Evolutionary conservation across 768 basidiomycete genomes (phyloP).

Genomic region (Artomyces pyxidatus): DNA sequence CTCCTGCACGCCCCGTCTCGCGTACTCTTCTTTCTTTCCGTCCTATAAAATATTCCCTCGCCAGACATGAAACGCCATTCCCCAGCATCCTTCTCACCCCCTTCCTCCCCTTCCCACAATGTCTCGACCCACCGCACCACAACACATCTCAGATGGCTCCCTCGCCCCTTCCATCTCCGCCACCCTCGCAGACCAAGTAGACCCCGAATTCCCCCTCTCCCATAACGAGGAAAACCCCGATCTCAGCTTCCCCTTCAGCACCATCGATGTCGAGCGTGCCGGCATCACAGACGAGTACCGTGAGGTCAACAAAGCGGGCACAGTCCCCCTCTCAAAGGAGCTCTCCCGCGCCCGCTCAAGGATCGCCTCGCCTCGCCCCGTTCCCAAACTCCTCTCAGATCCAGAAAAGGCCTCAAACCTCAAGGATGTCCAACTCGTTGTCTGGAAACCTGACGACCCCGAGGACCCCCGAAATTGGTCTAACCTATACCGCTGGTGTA

Average conservation of each 20-base stretch:
- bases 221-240: constrained; percentile 19
- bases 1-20: no score
- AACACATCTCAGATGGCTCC: no score
- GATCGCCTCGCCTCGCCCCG: constrained; percentile 13
- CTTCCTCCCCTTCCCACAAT: no score
- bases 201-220: not conserved
- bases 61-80: no score
- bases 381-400: constrained; percentile 20
- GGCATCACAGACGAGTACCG: constrained; percentile 30
- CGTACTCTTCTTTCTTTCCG: no score
- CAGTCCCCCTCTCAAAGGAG: constrained; percentile 21
- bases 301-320: constrained; percentile 21
- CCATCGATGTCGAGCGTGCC: constrained; percentile 20
- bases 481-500: constrained; percentile 26
- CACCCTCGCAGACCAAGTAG: no score
- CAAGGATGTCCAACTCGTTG: constrained; percentile 27
- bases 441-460: constrained; percentile 29
- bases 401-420: constrained; percentile 28
- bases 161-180: no score
- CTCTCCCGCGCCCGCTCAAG: constrained; percentile 23
- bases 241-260: constrained; percentile 23
- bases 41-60: no score
- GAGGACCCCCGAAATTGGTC: constrained; percentile 34
- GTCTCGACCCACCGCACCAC: no score
- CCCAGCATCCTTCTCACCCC: no score